Base-by-base conservation (phyloP, 73 alveolate genomes). In the Effrenium voratum region DNA sequence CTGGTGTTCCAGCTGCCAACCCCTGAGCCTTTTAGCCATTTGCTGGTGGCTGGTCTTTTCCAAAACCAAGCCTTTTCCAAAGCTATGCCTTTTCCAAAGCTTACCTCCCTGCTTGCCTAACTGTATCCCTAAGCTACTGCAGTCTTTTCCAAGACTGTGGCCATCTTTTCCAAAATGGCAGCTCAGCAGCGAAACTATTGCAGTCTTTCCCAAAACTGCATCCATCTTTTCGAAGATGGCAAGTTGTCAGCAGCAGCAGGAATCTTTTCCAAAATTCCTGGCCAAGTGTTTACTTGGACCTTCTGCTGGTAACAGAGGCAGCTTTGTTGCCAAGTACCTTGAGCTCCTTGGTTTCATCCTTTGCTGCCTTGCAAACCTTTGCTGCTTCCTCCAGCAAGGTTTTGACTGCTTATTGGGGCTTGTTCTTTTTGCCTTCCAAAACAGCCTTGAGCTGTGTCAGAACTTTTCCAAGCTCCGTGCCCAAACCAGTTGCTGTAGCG, bases 61-160 rank as follows among this genome's bases (percentile, higher is more conserved):
- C 30, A 22, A 55, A 55, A 10, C 22, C 32, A 8, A 19, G 22
- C 15, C 41, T 76, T 76, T 76, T 76, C 63, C 55, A 76, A 44
- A 5, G 47, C 83, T 72, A 46, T 32, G 75, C 81, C 81, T 70
- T 70, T 70, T 70, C 81, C 81, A 70, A 70, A 34, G 81, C n/a
- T n/a, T n/a, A n/a, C n/a, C n/a, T n/a, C n/a, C n/a, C n/a, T n/a
- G n/a, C n/a, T n/a, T n/a, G n/a, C n/a, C n/a, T n/a, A n/a, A n/a
- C n/a, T n/a, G n/a, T n/a, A n/a, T 2, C 47, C 12, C 30, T n/a
- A 5, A 34, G 46, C 47, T 70, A 3, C 82, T 30, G 30, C 3
- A 75, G 10, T 3, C 86, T 75, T 75, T 75, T 75, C 86, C 86
- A 75, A 75, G 40, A 12, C 49, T 34, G 28, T 63, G 76, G 76